These are phyloP conservation scores for Aspergillus felis DNA, from an alignment of 2,329 filamentous ascomycete species.

Conservation along the genomic window DNA sequence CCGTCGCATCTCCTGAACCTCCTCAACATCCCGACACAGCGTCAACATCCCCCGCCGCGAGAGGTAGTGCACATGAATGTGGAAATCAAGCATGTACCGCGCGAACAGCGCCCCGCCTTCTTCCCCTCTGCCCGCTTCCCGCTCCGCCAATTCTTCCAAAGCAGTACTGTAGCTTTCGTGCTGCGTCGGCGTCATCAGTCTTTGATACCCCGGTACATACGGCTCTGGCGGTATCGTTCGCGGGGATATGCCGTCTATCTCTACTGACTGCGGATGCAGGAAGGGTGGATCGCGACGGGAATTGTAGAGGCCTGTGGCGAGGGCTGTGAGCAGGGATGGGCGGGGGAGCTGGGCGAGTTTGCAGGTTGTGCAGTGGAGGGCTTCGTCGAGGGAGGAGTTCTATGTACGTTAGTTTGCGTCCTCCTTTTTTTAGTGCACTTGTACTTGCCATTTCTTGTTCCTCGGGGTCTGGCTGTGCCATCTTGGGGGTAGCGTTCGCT, in stretches of 20 bases:
- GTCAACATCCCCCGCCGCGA: constrained; percentile 18
- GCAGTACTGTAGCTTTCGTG: constrained; percentile 6
- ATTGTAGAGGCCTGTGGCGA: constrained; percentile 14
- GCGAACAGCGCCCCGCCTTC: constrained; percentile 18
- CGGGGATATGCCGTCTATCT: constrained; percentile 2
- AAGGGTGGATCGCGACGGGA: constrained; percentile 18
- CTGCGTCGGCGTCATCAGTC: constrained; percentile 4
- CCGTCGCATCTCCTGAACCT: constrained; percentile 22
- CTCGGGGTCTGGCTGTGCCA: too few relatives aligned
- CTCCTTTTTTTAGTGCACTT: background rate
- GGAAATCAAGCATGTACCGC: constrained; percentile 29
- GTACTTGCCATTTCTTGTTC: too few relatives aligned
- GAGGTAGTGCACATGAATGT: constrained; percentile 30
- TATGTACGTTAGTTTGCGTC: background rate
- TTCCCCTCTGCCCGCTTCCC: constrained; percentile 1
- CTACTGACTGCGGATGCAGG: constrained; percentile 3
- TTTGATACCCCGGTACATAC: constrained; percentile 7
- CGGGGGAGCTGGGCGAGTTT: constrained; percentile 9
- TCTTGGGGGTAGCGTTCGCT: too few relatives aligned
- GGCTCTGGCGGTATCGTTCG: background rate
- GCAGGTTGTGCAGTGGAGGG: constrained; percentile 24
- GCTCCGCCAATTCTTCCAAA: background rate
- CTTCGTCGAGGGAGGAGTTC: constrained; percentile 20
- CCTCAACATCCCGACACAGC: constrained; percentile 27
- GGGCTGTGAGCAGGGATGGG: constrained; percentile 14